These are phyloP conservation scores for Capsicum rhomboideum DNA, from an alignment of 257 asterid species.

Conservation along the genomic window DNA sequence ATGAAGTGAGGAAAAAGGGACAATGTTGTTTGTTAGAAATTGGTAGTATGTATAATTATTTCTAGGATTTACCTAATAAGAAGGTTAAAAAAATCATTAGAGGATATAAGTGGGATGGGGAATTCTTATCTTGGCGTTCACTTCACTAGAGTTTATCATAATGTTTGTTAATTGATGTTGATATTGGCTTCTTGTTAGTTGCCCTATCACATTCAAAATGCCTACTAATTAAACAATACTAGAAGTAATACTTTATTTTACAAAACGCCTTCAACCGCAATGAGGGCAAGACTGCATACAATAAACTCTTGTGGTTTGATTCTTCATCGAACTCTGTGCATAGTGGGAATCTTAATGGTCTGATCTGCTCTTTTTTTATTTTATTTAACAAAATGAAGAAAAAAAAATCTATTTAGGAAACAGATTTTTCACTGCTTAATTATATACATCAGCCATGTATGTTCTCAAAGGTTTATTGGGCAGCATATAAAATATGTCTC, in stretches of 20 bases:
- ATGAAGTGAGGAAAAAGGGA: background rate
- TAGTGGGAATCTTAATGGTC: too few species aligned
- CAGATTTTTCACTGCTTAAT: too few species aligned
- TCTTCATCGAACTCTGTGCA: too few species aligned
- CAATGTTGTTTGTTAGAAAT: background rate
- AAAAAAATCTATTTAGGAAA: background rate
- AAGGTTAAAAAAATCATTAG: background rate
- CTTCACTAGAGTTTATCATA: constrained; percentile 47
- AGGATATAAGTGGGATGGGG: background rate
- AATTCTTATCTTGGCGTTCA: constrained; percentile 79
- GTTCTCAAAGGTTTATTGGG: too few species aligned
- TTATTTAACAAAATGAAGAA: too few species aligned
- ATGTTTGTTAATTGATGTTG: constrained; percentile 60
- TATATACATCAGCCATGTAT: too few species aligned
- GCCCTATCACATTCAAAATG: constrained; percentile 25
- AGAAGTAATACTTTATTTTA: background rate
- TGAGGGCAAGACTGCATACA: too few species aligned
- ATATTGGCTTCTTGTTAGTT: constrained; percentile 40
- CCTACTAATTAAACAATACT: background rate
- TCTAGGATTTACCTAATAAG: constrained; percentile 1
- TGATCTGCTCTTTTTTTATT: too few species aligned
- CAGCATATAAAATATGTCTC: background rate
- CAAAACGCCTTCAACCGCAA: too few species aligned
- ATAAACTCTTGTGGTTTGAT: too few species aligned
- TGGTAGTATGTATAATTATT: background rate